Conservation (phyloP, 768 basidiomycete genomes). For the Serpula lacrymans region DNA sequence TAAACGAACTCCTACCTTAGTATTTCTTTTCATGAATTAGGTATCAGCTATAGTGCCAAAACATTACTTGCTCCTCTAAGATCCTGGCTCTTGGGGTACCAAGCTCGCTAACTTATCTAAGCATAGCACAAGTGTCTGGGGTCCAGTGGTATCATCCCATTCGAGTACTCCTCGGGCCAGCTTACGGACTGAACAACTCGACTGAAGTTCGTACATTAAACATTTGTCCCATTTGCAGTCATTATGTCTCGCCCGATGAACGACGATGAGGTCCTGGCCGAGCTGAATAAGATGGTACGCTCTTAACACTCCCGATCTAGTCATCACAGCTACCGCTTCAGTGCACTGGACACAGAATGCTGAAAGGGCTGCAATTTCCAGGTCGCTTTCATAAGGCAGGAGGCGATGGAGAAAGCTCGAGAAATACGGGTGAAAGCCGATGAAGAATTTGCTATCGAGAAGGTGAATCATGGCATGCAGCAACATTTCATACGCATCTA, state of each 20-base stretch:
- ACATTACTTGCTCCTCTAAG: no score
- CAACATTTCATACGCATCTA: not conserved
- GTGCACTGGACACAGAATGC: constrained; percentile 4
- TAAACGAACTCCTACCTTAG: no score
- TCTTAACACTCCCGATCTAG: constrained; percentile 3
- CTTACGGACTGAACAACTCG: no score
- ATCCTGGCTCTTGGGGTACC: no score
- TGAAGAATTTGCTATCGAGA: constrained; percentile 98
- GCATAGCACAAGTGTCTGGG: no score
- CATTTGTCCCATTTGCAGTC: no score
- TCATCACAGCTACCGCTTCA: constrained; percentile 5
- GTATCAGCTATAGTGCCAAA: no score
- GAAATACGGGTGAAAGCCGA: constrained; percentile 98
- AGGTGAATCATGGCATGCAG: constrained; percentile 44
- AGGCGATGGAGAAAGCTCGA: constrained; percentile 94
- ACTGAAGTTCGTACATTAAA: no score
- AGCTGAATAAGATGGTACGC: constrained; percentile 99
- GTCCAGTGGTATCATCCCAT: no score
- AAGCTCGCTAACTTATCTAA: no score
- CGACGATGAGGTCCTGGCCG: constrained; percentile 91
- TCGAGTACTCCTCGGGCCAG: no score
- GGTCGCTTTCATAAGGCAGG: constrained; percentile 99
- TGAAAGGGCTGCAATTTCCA: constrained; percentile 26
- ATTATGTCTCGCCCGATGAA: constrained; percentile 78
- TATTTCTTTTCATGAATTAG: no score